Evolutionary conservation across 1,139 yeast species (phyloP), one percentile per base, ranked within the genome.

Genomic region (Meyerozyma athensensis): DNA sequence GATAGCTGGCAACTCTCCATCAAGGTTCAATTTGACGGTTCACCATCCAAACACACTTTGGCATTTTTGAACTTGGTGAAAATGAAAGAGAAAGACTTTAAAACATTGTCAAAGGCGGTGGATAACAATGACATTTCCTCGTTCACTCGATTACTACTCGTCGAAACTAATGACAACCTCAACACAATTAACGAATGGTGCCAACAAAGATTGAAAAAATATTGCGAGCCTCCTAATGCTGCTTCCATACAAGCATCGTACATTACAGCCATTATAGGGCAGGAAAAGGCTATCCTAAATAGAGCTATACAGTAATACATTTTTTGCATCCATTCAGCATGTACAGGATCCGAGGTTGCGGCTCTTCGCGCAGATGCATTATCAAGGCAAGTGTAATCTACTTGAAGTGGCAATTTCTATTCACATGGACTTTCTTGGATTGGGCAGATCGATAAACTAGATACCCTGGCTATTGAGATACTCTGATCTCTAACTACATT

Each of bases 1-100:
- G 60, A 57, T 31, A 46, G 51, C 3, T 70, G 76, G 76, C 57
- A 65, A 23, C 50, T 65, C 34, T 63, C 66, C 31, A 53, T 68
- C 22, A 47, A 53, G 23, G 42, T 74, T 13, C 41, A 41, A 5
- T 48, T 49, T 23, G 53, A 59, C 20, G 79, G 78, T 6, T 56
- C 52, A 14, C 68, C 72, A 5, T 58, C 71, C 1, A 53, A 50
- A 4, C 62, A 68, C 19, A 63, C 75, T 0, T 56, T 58, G 41
- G 69, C 73, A 4, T 44, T 54, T 16, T 39, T 53, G 26, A 43
- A 46, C 18, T 39, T 54, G 17, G 32, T 56, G 18, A 41, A 40
- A 9, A 40, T 53, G 45, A 47, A 50, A 7, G 45, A 45, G 40
- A 44, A 41, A 19, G 30, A 43, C 4, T 56, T 56, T 39, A 42